Evolutionary conservation across 768 basidiomycete species (phyloP), one percentile per base, ranked within the genome.

Genomic region (Naganishia antarctica): DNA sequence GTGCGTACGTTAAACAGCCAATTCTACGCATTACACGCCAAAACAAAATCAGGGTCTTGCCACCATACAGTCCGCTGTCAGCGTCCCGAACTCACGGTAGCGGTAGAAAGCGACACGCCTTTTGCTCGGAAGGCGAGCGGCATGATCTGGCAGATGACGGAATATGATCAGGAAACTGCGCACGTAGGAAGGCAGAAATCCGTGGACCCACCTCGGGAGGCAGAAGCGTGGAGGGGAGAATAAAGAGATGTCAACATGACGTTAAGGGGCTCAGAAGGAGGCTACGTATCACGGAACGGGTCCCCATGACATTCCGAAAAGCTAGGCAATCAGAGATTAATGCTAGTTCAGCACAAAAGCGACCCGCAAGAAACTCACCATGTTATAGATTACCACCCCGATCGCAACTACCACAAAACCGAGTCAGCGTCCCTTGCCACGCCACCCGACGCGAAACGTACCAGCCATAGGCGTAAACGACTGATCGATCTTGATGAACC

Each of bases 101-200:
- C 91, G 4, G 93, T 96, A 0, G 91, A 94, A 34, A 96, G 71
- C 7, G 90, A 93, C 25, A 96, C 92, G n/a, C 92, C 93, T 79
- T 96, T 96, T 12, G 91, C 92, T 41, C 94, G 85, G 71, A 93
- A 84, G 18, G 86, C 82, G 45, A 92, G 81, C 12, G 91, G 91
- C 84, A 97, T 87, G 74, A 97, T 94, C 87, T 79, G 72, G 26
- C 9, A 28, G 26, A n/a, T 18, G 16, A 28, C 4, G 15, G n/a
- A 40, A 16, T 13, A 7, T 28, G 23, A 18, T 31, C 18, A n/a
- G 32, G 12, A 4, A 25, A 12, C 15, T 26, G 23, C 12, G 13
- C 21, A 34, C 5, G 12, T 4, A n/a, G 18, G 29, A 31, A 16
- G 32, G 5, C 50, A 12, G 11, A 67, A 25, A 28, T 34, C n/a